A percentile compares a stretch with the other conserved stretches of the same genome.
Conservation (phyloP, 176 grass and related monocot species). For the Pharus latifolius region DNA sequence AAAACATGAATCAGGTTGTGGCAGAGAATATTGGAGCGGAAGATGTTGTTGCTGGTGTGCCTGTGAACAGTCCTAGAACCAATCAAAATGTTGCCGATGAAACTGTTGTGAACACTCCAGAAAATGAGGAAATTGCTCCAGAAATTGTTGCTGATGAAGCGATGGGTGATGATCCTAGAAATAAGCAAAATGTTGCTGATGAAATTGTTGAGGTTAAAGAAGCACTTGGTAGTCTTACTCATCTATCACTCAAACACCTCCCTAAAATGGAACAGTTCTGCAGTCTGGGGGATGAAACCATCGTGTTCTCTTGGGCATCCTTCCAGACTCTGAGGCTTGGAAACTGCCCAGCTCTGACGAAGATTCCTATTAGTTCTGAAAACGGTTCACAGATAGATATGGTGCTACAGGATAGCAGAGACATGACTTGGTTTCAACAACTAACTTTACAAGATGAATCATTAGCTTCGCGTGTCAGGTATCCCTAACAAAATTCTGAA, state of each 20-base stretch:
- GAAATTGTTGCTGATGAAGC: background rate
- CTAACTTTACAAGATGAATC: too few species aligned
- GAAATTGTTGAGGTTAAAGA: background rate
- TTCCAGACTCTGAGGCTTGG: background rate
- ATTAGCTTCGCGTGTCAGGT: too few species aligned
- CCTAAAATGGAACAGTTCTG: constrained; percentile 12
- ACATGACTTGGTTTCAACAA: too few species aligned
- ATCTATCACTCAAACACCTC: background rate
- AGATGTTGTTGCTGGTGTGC: background rate
- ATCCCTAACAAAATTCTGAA: too few species aligned
- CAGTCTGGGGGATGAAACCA: background rate
- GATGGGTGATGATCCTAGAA: background rate
- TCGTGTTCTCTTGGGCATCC: background rate
- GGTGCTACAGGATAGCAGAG: too few species aligned
- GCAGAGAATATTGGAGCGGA: background rate
- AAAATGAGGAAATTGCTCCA: too few species aligned
- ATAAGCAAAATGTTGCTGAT: background rate
- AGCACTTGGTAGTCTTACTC: constrained; percentile 3
- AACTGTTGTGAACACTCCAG: too few species aligned
- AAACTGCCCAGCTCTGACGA: too few species aligned
- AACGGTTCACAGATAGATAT: too few species aligned
- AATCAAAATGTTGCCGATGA: too few species aligned
- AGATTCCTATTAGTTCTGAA: too few species aligned
- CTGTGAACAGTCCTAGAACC: too few species aligned
- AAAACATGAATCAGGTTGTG: background rate